Percentiles rank a stretch among this genome's conserved stretches.
These are phyloP conservation scores for Mortierella sp. DNA, from an alignment of 371 early-diverging fungal genomes.

Conservation along the genomic window DNA sequence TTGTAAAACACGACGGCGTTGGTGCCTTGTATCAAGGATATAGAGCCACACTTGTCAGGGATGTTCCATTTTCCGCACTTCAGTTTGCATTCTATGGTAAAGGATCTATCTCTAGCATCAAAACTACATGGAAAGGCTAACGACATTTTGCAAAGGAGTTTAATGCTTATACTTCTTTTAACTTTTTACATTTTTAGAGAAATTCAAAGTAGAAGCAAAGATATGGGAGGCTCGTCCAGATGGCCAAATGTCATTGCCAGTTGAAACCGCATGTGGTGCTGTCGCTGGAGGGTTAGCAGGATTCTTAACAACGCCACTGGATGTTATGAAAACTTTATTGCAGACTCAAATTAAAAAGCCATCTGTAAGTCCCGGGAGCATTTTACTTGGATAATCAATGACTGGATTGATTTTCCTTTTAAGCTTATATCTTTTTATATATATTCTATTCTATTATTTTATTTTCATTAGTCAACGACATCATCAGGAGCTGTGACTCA, in stretches of 20 bases:
- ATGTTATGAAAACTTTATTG: conserved; percentile 76
- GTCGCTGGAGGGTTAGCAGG: conserved; percentile 79
- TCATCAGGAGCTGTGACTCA: conserved; percentile 41
- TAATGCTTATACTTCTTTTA: not conserved
- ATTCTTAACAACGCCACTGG: conserved; percentile 76
- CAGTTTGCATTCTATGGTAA: conserved; percentile 82
- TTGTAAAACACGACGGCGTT: conserved; percentile 73
- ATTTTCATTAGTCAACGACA: conserved; percentile 8
- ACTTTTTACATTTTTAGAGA: conserved; percentile 31
- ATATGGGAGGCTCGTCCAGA: conserved; percentile 53
- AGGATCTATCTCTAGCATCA: not conserved
- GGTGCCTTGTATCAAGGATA: conserved; percentile 78
- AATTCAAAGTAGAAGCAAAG: conserved; percentile 55
- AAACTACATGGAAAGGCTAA: too few species aligned
- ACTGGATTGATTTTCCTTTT: too few species aligned
- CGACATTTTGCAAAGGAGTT: not conserved
- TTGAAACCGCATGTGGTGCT: conserved; percentile 71
- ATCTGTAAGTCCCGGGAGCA: conserved; percentile 19
- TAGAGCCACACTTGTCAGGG: conserved; percentile 74
- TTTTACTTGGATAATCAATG: not conserved
- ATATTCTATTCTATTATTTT: conserved; percentile 3
- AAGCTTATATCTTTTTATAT: not conserved
- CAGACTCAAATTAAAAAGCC: conserved; percentile 72
- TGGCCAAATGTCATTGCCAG: conserved; percentile 60
- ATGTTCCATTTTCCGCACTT: conserved; percentile 80